A percentile compares a stretch with the other conserved stretches of the same genome.
Conservation (phyloP, 768 basidiomycete species). For the Lactarius trivialis region DNA sequence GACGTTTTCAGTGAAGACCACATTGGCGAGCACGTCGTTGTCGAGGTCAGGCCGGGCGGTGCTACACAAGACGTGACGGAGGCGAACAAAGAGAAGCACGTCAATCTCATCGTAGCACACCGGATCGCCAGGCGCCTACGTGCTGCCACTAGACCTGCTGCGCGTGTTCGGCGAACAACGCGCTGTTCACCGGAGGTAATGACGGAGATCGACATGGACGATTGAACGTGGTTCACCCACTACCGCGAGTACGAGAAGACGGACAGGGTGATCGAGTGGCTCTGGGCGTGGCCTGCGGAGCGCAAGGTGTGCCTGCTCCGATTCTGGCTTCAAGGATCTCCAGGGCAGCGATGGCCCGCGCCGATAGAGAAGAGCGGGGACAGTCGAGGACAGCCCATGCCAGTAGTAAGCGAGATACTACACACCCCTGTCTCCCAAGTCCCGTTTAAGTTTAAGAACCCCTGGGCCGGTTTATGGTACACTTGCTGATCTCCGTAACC, state of each 20-base stretch:
- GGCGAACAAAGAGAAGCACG: slow-evolving; percentile 73
- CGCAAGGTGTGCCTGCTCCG: slow-evolving; percentile 80
- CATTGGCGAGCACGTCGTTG: slow-evolving; percentile 63
- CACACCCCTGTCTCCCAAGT: too few species aligned
- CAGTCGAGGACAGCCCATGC: too few species aligned
- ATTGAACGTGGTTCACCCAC: slow-evolving; percentile 94
- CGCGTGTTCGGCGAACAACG: slow-evolving; percentile 87
- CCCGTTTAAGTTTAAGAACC: too few species aligned
- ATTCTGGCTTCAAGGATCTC: slow-evolving; percentile 90
- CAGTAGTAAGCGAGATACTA: too few species aligned
- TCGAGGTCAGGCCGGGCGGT: slow-evolving; percentile 61
- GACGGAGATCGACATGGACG: slow-evolving; percentile 51
- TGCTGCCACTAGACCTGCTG: slow-evolving; percentile 77
- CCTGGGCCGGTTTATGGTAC: too few species aligned
- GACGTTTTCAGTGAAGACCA: slow-evolving; percentile 63
- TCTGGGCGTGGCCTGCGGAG: slow-evolving; percentile 95
- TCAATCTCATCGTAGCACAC: slow-evolving; percentile 71
- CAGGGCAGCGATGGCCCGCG: slow-evolving; percentile 91
- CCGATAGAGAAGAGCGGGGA: slow-evolving; percentile 89
- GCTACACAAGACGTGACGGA: slow-evolving; percentile 58
- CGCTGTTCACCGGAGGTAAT: slow-evolving; percentile 89
- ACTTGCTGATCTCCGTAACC: too few species aligned
- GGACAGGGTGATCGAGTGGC: slow-evolving; percentile 89
- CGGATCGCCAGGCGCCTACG: slow-evolving; percentile 77
- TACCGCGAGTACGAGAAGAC: slow-evolving; percentile 83